Percentiles rank a stretch among this genome's conserved stretches.
Evolutionary conservation across 2,329 filamentous ascomycete genomes (phyloP).

Genomic region (Triangularia verruculosa): DNA sequence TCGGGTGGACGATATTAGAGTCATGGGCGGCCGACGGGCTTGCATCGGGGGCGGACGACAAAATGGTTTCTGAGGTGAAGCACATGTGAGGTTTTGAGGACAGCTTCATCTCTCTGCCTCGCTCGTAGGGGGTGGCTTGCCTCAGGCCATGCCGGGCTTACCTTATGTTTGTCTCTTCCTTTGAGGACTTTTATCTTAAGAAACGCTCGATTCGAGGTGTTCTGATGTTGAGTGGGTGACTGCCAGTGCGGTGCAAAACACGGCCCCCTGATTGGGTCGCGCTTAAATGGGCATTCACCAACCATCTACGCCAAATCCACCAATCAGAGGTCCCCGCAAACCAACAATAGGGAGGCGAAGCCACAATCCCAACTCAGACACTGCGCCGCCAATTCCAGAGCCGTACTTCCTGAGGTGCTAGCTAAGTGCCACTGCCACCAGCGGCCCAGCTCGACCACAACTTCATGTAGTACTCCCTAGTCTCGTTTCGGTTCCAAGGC

Average conservation of each 20-base stretch:
- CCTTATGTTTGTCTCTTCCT: neutral
- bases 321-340: neutral
- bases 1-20: too few relatives aligned
- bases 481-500: neutral
- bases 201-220: too few relatives aligned
- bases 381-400: neutral
- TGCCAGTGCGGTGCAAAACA: neutral
- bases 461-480: neutral
- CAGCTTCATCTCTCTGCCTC: neutral
- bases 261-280: neutral
- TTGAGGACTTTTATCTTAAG: neutral
- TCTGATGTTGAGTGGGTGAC: too few relatives aligned
- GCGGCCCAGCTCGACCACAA: neutral
- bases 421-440: neutral
- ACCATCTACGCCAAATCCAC: neutral
- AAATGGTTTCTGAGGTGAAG: neutral
- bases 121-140: neutral
- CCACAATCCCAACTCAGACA: neutral
- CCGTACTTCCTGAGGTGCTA: neutral
- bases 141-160: neutral
- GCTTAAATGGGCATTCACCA: neutral
- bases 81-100: neutral
- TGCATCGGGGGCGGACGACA: neutral
- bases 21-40: neutral
- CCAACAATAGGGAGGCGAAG: neutral